A percentile compares a stretch with the other conserved stretches of the same genome.
These are phyloP conservation scores for Macrophomina pseudophaseolina DNA, from an alignment of 2,329 filamentous ascomycete genomes.

Conservation along the genomic window DNA sequence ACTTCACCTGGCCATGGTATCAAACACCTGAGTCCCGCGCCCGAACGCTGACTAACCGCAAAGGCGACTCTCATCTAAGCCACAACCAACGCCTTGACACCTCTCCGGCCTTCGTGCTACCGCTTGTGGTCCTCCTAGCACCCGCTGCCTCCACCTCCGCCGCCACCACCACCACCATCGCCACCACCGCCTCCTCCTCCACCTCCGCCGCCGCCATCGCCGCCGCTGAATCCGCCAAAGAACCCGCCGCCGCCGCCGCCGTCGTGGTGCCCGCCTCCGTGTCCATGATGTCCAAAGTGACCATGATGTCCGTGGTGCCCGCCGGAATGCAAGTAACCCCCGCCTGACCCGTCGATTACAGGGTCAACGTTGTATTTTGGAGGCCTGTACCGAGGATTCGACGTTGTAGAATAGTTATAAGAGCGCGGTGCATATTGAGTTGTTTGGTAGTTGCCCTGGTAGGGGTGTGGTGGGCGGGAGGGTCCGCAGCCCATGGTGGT, in stretches of 20 bases:
- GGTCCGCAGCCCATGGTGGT: neutral
- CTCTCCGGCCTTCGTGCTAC: no score
- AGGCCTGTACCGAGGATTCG: neutral
- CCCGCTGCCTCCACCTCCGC: neutral
- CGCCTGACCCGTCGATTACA: neutral
- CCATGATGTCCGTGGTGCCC: neutral
- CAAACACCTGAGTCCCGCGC: no score
- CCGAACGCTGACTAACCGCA: no score
- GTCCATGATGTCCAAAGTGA: neutral
- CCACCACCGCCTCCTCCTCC: neutral
- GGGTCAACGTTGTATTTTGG: neutral
- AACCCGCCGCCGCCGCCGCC: neutral
- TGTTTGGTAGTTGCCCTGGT: neutral
- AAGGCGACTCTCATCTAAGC: no score
- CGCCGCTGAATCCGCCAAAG: neutral
- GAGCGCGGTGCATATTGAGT: neutral
- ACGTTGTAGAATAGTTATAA: neutral
- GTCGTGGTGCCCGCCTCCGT: neutral
- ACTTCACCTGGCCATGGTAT: no score
- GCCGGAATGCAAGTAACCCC: neutral
- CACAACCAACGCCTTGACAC: no score
- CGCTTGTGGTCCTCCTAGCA: neutral
- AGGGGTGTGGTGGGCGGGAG: neutral
- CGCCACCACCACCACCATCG: neutral
- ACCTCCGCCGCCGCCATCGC: neutral